Base-by-base conservation (phyloP, 129 eudicot species). In the Flaveria linearis region DNA sequence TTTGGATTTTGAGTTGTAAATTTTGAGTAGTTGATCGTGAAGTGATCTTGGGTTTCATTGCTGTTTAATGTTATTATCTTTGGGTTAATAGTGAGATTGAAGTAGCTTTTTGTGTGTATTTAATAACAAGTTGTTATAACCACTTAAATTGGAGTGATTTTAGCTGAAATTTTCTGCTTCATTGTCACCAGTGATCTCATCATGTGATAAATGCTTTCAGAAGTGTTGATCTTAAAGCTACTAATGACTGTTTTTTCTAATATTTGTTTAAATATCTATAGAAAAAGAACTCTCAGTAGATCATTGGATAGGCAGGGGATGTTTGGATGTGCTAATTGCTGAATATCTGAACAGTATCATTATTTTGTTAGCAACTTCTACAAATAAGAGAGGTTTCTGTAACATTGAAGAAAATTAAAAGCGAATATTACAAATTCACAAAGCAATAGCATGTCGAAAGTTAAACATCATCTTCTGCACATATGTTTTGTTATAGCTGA, bases 111-210 rank as follows among this genome's bases (percentile, higher is more conserved):
- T 69, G 23, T 57, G 52, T 58, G 51, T n/a, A 26, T 78, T 52
- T 77, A 25, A 68, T 16, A 23, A 56, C 46, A 69, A 61, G 15
- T 71, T 71, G 56, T 78, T 57, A 16, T 58, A 30, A 30, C 36
- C 36, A 30, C 36, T 71, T 7, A n/a, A 51, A 41, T 58, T 57
- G 49, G 61, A 63, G 72, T 68, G 17, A 50, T 62, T 30, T 36
- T 62, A 79, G 73, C 62, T 62, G 73, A 50, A 62, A 20, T 22
- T 23, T 69, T 26, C 14, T 33, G 11, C 45, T 72, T 50, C 25
- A 9, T 52, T 10, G 55, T 79, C 82, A 79, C 23, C 26, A 63
- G 78, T 79, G 83, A 79, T 72, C 46, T 71, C 82, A 71, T 71
- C 78, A 47, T 61, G 67, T 61, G 82, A 61, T 71, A 18, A 3